Conservation (phyloP, 768 basidiomycete species). For the Fomitopsis pulvina region DNA sequence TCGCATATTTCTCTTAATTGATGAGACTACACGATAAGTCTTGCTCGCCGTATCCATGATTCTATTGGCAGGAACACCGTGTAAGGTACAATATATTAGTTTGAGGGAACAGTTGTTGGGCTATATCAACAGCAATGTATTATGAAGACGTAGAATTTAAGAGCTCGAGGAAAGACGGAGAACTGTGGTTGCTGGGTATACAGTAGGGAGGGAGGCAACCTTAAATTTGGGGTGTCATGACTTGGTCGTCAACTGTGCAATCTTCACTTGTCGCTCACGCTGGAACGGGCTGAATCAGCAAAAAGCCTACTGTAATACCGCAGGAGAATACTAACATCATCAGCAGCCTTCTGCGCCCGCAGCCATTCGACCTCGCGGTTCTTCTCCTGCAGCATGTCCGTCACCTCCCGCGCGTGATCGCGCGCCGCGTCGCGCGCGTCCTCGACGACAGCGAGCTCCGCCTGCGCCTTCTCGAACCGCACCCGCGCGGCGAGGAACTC, state of each 20-base stretch:
- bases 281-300: slow-evolving; percentile 10
- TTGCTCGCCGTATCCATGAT: too few relatives aligned
- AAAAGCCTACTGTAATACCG: background rate
- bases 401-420: slow-evolving; percentile 49
- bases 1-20: too few relatives aligned
- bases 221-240: too few relatives aligned
- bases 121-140: too few relatives aligned
- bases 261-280: slow-evolving; percentile 51
- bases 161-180: too few relatives aligned
- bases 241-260: slow-evolving; percentile 36
- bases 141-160: too few relatives aligned
- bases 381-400: slow-evolving; percentile 61
- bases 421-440: slow-evolving; percentile 39
- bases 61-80: too few relatives aligned
- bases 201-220: too few relatives aligned
- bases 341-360: slow-evolving; percentile 56
- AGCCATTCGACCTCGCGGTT: slow-evolving; percentile 67
- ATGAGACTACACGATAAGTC: too few relatives aligned
- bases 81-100: too few relatives aligned
- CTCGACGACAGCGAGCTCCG: slow-evolving; percentile 26
- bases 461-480: slow-evolving; percentile 46
- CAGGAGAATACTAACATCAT: slow-evolving; percentile 37
- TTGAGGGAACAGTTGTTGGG: too few relatives aligned
- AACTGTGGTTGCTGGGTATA: too few relatives aligned
- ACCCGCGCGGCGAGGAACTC: slow-evolving; percentile 55